phyloP scores from a whole-genome alignment of 1,284 basidiomycete genomes.

The Cystobasidiaceae sp. region DNA sequence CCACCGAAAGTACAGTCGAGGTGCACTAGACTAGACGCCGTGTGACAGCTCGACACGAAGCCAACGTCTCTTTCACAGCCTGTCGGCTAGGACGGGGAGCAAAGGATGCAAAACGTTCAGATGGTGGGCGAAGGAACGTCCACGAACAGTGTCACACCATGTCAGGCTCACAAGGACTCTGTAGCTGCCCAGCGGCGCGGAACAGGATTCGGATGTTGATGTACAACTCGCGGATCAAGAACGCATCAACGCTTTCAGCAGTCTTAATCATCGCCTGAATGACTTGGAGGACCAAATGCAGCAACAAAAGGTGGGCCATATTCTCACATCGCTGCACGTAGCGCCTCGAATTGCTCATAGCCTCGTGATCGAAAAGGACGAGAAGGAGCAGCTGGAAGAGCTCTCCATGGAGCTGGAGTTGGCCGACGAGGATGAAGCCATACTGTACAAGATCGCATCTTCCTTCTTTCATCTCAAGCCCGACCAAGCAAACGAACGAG shows the following conservation, averaged over 20 bases:
- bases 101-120: constrained; percentile 11
- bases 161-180: background rate
- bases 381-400: constrained; percentile 89
- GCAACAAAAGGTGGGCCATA: constrained; percentile 58
- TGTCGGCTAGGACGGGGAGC: too few relatives aligned
- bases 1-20: too few relatives aligned
- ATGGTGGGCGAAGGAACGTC: background rate
- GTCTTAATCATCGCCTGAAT: constrained; percentile 72
- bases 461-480: constrained; percentile 76
- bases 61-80: too few relatives aligned
- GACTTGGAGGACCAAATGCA: constrained; percentile 68
- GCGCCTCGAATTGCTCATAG: background rate
- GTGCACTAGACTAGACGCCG: too few relatives aligned
- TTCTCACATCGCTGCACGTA: background rate
- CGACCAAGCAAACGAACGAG: constrained; percentile 63
- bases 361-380: constrained; percentile 55
- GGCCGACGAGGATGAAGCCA: constrained; percentile 71
- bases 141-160: background rate
- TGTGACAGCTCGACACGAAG: too few relatives aligned
- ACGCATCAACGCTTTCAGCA: constrained; percentile 86
- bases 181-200: constrained; percentile 12
- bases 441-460: constrained; percentile 70
- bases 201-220: constrained; percentile 25
- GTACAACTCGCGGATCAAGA: constrained; percentile 71
- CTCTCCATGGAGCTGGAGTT: constrained; percentile 81